A percentile compares a stretch with the other conserved stretches of the same genome.
Evolutionary conservation across 192 early-diverging fungal genomes (phyloP).

Genomic region (Coemansia javaensis): DNA sequence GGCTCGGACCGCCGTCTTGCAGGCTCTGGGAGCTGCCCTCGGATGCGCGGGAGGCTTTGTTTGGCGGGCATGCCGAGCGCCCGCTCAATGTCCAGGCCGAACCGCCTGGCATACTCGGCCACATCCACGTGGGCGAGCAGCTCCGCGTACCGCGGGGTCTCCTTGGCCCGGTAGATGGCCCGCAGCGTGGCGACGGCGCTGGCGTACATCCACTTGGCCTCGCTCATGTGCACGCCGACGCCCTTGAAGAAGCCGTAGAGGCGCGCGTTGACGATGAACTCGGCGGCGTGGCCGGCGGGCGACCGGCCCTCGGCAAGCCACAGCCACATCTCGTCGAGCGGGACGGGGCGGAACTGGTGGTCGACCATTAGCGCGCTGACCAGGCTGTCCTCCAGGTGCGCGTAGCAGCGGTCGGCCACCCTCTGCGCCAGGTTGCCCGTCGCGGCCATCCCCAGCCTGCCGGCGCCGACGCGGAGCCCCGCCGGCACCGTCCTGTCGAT

Average conservation of each 20-base stretch:
- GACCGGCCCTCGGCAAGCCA: constrained; percentile 38
- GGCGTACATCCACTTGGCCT: constrained; percentile 37
- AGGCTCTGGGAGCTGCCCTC: not conserved
- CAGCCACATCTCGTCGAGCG: constrained; percentile 26
- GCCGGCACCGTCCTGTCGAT: not conserved
- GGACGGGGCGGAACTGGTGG: constrained; percentile 20
- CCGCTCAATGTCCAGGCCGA: not conserved
- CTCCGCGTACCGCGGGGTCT: not conserved
- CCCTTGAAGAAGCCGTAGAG: constrained; percentile 35
- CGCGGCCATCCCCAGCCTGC: not conserved
- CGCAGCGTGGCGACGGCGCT: constrained; percentile 32
- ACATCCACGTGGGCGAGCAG: constrained; percentile 20
- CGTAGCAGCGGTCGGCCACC: constrained; percentile 32
- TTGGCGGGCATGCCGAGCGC: not conserved
- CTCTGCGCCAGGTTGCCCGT: constrained; percentile 15
- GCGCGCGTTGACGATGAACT: constrained; percentile 21
- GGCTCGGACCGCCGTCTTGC: too few relatives aligned
- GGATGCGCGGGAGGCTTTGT: too few relatives aligned
- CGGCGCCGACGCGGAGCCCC: not conserved
- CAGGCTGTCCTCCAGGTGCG: constrained; percentile 6
- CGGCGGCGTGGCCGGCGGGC: constrained; percentile 22
- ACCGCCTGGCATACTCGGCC: not conserved
- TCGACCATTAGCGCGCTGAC: constrained; percentile 26
- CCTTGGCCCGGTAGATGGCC: constrained; percentile 11
- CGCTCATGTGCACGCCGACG: constrained; percentile 26